Percentiles rank a stretch among this genome's conserved stretches.
These are phyloP conservation scores for Apophysomyces elegans DNA, from an alignment of 371 early-diverging fungal genomes.

Conservation along the genomic window DNA sequence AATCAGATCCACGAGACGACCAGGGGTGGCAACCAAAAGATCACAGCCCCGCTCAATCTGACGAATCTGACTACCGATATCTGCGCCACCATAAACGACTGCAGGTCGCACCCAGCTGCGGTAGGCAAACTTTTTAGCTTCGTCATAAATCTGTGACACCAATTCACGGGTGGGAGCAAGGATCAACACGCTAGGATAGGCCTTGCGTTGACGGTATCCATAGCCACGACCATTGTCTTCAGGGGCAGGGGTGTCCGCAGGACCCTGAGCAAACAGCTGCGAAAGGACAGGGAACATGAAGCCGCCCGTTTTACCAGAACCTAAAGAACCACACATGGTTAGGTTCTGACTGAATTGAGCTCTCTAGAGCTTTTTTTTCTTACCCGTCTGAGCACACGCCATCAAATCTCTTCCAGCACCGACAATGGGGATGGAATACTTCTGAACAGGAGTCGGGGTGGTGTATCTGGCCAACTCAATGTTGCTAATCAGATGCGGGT, in stretches of 20 bases:
- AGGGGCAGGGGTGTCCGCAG: conserved; percentile 32
- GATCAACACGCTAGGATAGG: conserved; percentile 45
- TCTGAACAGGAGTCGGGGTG: conserved; percentile 96
- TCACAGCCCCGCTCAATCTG: conserved; percentile 90
- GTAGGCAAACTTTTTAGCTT: conserved; percentile 31
- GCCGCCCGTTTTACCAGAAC: conserved; percentile 79
- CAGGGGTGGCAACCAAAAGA: conserved; percentile 97
- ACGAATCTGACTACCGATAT: conserved; percentile 79
- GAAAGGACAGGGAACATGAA: conserved; percentile 69
- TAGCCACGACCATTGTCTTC: conserved; percentile 14
- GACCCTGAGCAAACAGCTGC: conserved; percentile 33
- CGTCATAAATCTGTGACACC: conserved; percentile 42
- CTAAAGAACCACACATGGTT: conserved; percentile 18
- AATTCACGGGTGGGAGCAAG: conserved; percentile 56
- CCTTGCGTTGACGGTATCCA: conserved; percentile 34
- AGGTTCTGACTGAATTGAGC: background rate
- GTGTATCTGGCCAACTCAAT: conserved; percentile 90
- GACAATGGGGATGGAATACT: conserved; percentile 73
- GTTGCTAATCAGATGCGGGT: conserved; percentile 88
- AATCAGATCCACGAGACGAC: conserved; percentile 95
- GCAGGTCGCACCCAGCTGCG: conserved; percentile 47
- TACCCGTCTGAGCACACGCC: conserved; percentile 86
- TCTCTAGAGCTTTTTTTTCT: background rate
- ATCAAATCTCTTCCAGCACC: conserved; percentile 70
- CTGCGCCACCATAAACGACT: conserved; percentile 94